Percentiles rank a stretch among this genome's conserved stretches.
phyloP scores from a whole-genome alignment of 176 grass and related monocot species.

The Avena eriantha region DNA sequence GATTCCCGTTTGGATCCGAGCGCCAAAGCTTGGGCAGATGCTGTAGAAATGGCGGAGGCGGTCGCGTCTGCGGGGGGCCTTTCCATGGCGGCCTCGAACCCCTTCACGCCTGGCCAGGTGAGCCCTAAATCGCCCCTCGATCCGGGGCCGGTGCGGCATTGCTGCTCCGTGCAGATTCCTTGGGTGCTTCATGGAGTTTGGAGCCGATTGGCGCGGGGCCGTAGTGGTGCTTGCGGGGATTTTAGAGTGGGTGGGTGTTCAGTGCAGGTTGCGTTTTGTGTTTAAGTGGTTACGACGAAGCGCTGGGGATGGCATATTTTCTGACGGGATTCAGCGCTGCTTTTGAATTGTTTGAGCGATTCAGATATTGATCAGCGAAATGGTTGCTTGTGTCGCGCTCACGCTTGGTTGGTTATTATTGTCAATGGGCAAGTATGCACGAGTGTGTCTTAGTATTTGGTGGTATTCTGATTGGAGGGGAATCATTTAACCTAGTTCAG shows the following conservation, averaged over 20 bases:
- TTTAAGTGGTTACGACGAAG: not conserved
- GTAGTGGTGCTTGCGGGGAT: not conserved
- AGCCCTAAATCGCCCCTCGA: constrained; percentile 48
- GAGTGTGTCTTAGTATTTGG: constrained; percentile 1
- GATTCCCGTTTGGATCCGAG: constrained; percentile 47
- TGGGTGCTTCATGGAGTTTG: not conserved
- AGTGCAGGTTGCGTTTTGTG: constrained; percentile 13
- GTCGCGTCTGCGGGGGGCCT: constrained; percentile 48
- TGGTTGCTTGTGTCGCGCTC: constrained; percentile 22
- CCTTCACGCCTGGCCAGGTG: constrained; percentile 72
- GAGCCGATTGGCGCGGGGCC: not conserved
- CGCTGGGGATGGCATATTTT: not conserved
- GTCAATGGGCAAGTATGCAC: not conserved
- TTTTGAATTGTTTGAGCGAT: not conserved
- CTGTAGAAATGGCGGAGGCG: constrained; percentile 52
- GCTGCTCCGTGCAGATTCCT: not conserved
- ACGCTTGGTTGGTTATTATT: constrained; percentile 2
- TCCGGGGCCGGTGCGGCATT: constrained; percentile 28
- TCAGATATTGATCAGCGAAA: constrained; percentile 1
- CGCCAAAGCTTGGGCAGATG: constrained; percentile 45
- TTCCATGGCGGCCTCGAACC: constrained; percentile 47
- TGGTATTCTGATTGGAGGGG: constrained; percentile 2
- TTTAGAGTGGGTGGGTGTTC: constrained; percentile 3
- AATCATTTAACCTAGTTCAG: constrained; percentile 2
- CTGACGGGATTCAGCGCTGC: not conserved